Evolutionary conservation across 169 alveolate genomes (phyloP).

Genomic region (Amoebophrya sp.): DNA sequence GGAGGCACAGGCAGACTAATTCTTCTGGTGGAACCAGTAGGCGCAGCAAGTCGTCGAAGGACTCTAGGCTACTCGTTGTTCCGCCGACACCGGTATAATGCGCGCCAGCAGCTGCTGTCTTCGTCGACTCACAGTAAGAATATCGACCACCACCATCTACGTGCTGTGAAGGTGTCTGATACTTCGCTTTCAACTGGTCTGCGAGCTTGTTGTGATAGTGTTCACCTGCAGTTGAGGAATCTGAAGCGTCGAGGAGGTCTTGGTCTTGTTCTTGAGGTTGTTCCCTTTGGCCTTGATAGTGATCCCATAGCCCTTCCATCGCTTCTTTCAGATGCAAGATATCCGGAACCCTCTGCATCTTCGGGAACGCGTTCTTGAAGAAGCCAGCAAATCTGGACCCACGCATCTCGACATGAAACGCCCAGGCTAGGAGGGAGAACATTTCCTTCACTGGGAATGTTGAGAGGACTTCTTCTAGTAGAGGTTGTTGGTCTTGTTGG

Average conservation of each 20-base stretch:
- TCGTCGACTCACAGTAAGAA: not conserved
- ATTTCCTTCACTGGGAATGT: not conserved
- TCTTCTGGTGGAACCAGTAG: not conserved
- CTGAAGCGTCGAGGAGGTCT: not conserved
- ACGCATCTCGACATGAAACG: not conserved
- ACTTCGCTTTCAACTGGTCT: not conserved
- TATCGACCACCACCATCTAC: not conserved
- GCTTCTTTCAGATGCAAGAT: not conserved
- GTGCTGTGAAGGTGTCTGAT: not conserved
- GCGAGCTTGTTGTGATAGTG: not conserved
- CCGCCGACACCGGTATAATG: not conserved
- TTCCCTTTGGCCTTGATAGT: not conserved
- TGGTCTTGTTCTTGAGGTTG: not conserved
- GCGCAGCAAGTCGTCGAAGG: not conserved
- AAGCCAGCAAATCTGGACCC: not conserved
- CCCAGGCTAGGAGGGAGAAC: not conserved
- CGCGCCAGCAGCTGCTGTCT: not conserved
- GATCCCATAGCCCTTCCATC: not conserved
- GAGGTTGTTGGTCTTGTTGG: too few species aligned
- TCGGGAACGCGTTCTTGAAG: not conserved
- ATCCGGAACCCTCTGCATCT: not conserved
- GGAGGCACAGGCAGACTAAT: not conserved
- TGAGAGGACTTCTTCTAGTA: too few species aligned
- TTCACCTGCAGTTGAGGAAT: too few species aligned
- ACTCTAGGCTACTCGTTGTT: not conserved